Conservation (phyloP, 805 yeast species). For the Schwanniomyces sp. region DNA sequence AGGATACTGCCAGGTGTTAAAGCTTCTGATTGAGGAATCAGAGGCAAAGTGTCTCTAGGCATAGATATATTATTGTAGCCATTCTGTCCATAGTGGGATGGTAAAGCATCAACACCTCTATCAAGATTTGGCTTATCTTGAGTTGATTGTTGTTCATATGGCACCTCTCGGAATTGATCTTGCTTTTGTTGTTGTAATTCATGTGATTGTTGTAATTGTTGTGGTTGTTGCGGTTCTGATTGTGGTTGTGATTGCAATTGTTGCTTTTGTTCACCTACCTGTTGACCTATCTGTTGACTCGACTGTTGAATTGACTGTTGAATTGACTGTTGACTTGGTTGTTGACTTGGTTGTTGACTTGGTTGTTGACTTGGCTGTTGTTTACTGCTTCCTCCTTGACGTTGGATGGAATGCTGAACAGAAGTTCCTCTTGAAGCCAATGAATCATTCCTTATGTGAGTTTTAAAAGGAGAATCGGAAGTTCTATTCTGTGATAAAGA, state of each 20-base stretch:
- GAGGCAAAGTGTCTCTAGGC: not conserved
- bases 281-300: not conserved
- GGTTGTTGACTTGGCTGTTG: slow-evolving; percentile 1
- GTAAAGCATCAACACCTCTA: no score
- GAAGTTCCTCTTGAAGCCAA: slow-evolving; percentile 10
- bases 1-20: not conserved
- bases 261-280: not conserved
- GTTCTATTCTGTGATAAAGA: slow-evolving; percentile 6
- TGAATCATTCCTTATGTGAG: slow-evolving; percentile 11
- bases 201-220: not conserved
- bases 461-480: slow-evolving; percentile 3
- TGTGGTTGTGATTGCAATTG: not conserved
- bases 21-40: not conserved
- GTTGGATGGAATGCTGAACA: slow-evolving; percentile 8
- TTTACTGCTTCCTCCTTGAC: not conserved
- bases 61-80: no score
- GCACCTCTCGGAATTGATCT: not conserved
- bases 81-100: no score
- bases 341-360: not conserved
- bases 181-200: not conserved
- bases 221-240: slow-evolving; percentile 1
- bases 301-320: not conserved
- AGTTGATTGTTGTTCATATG: not conserved
- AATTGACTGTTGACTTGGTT: not conserved
- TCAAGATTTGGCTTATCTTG: not conserved